These are phyloP conservation scores for Clonostachys byssicola DNA, from an alignment of 2,329 filamentous ascomycete genomes.

Conservation along the genomic window DNA sequence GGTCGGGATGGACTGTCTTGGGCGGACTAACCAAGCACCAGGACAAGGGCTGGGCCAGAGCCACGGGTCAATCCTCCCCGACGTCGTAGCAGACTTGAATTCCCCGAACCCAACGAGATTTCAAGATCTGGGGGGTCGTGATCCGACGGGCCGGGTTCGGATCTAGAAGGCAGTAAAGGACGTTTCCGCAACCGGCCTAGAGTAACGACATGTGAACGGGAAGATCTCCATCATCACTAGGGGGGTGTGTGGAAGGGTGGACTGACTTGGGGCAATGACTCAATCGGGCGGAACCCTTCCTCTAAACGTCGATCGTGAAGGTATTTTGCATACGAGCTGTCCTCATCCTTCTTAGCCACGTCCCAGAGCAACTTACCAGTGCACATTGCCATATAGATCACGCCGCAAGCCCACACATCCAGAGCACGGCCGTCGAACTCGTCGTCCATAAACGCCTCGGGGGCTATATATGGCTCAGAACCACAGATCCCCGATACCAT, in stretches of 20 bases:
- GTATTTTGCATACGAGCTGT: conserved; percentile 95
- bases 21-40: too few species aligned
- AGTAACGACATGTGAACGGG: conserved; percentile 11
- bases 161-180: conserved; percentile 97
- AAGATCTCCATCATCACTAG: background rate
- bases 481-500: conserved; percentile 98
- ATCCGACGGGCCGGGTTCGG: conserved; percentile 90
- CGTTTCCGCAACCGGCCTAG: conserved; percentile 95
- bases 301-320: conserved; percentile 90
- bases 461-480: conserved; percentile 94
- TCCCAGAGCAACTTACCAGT: conserved; percentile 95
- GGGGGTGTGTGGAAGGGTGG: background rate
- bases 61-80: conserved; percentile 59
- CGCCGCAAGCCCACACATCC: conserved; percentile 96
- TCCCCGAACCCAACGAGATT: conserved; percentile 97
- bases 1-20: too few species aligned
- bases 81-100: conserved; percentile 96
- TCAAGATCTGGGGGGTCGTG: conserved; percentile 92
- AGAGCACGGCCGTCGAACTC: conserved; percentile 98
- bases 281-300: conserved; percentile 93
- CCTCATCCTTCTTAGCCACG: conserved; percentile 93
- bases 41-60: too few species aligned
- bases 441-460: conserved; percentile 90
- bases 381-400: conserved; percentile 99
- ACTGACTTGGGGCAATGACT: conserved; percentile 46